Conservation (phyloP, 164 flowering plant genomes). For the Macadamia integrifolia region DNA sequence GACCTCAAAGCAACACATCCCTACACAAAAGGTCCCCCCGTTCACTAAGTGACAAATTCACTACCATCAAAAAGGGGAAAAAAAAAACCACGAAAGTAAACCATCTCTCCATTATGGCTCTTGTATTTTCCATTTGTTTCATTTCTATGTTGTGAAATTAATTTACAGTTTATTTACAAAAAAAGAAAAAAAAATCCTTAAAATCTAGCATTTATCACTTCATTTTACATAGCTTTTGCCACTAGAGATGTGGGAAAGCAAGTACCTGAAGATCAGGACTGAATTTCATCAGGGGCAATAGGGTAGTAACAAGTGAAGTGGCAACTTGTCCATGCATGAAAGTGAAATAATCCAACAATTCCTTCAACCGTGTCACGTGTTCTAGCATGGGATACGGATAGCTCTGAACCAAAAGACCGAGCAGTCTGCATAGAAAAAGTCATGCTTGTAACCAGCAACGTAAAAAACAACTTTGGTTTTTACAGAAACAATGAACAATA, state of each 20-base stretch:
- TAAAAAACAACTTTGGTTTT: not conserved
- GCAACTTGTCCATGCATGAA: slow-evolving; percentile 59
- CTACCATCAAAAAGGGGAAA: too few species aligned
- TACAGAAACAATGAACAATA: not conserved
- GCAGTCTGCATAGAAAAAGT: slow-evolving; percentile 38
- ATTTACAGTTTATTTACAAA: not conserved
- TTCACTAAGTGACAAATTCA: too few species aligned
- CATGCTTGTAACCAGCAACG: not conserved
- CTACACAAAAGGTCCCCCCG: too few species aligned
- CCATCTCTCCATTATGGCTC: not conserved
- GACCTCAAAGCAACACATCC: not conserved
- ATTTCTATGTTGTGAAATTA: not conserved
- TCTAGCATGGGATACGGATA: slow-evolving; percentile 66
- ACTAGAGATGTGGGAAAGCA: not conserved
- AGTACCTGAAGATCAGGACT: slow-evolving; percentile 69
- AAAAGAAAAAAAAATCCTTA: not conserved
- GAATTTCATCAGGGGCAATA: slow-evolving; percentile 65
- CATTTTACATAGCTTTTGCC: too few species aligned
- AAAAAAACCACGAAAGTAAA: too few species aligned
- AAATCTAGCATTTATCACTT: too few species aligned
- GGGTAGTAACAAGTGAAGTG: slow-evolving; percentile 37
- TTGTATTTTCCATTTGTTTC: not conserved
- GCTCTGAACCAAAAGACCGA: slow-evolving; percentile 45
- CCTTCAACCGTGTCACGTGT: slow-evolving; percentile 67
- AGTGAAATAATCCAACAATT: slow-evolving; percentile 76